Conservation (phyloP, 2,329 filamentous ascomycete genomes). For the Fusarium ramigenum region DNA sequence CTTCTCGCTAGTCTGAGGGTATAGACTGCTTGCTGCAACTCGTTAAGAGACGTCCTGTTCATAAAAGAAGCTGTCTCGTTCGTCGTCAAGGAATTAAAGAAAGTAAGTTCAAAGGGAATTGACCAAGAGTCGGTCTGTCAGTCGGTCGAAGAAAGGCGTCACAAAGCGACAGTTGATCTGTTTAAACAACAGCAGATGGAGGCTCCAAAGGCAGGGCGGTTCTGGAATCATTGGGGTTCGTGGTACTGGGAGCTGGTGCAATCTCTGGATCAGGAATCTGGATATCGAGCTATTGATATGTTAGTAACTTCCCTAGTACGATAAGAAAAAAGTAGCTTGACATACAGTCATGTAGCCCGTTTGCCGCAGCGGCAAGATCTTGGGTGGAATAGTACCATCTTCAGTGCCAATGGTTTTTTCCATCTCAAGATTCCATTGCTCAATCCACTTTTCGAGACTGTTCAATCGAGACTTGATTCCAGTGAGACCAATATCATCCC, state of each 20-base stretch:
- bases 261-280: conserved; percentile 84
- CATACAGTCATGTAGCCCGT: conserved; percentile 88
- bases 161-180: neutral
- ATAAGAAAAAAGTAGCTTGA: conserved; percentile 53
- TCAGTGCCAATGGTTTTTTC: conserved; percentile 63
- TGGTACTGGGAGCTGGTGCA: conserved; percentile 59
- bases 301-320: conserved; percentile 10
- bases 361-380: conserved; percentile 78
- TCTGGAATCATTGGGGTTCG: conserved; percentile 50
- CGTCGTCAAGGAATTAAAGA: conserved; percentile 41
- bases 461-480: conserved; percentile 77
- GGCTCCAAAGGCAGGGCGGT: conserved; percentile 49
- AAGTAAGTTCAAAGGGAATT: conserved; percentile 17
- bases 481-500: conserved; percentile 88
- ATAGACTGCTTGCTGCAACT: conserved; percentile 34
- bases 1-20: conserved; percentile 30
- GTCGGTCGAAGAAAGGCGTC: conserved; percentile 20
- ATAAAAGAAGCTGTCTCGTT: conserved; percentile 39
- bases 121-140: conserved; percentile 9
- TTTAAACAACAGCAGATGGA: conserved; percentile 38
- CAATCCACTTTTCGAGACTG: conserved; percentile 81
- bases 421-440: conserved; percentile 84
- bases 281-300: conserved; percentile 71
- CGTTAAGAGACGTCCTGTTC: conserved; percentile 38
- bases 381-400: conserved; percentile 66